Conservation (phyloP, 345 rosid genomes). For the Durio zibethinus region DNA sequence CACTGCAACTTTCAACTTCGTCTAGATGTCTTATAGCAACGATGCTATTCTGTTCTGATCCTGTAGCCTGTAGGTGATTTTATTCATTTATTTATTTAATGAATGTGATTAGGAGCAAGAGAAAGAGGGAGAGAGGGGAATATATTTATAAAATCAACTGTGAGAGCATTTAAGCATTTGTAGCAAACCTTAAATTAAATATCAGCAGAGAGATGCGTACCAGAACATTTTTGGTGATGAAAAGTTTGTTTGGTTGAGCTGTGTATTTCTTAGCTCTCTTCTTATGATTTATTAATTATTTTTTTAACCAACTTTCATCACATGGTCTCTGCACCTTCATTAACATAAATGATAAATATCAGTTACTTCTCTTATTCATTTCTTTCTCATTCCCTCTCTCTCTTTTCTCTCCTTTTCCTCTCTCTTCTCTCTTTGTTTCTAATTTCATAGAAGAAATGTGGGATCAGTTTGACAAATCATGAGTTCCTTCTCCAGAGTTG, state of each 20-base stretch:
- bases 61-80: background rate
- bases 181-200: constrained; percentile 9
- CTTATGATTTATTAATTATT: constrained; percentile 5
- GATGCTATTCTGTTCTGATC: constrained; percentile 44
- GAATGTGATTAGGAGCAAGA: constrained; percentile 21
- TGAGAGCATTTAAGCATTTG: constrained; percentile 19
- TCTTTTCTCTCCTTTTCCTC: background rate
- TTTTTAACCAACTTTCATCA: constrained; percentile 27
- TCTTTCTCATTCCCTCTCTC: background rate
- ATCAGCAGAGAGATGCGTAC: background rate
- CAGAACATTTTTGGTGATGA: constrained; percentile 27
- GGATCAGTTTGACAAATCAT: constrained; percentile 40
- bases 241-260: constrained; percentile 45
- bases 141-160: constrained; percentile 3
- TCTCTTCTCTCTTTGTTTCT: background rate
- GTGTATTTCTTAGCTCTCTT: constrained; percentile 29
- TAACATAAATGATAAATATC: constrained; percentile 34
- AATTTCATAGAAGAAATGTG: constrained; percentile 29
- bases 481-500: constrained; percentile 31
- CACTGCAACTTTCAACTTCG: constrained; percentile 35
- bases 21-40: constrained; percentile 54
- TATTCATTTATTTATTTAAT: constrained; percentile 13
- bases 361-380: constrained; percentile 14
- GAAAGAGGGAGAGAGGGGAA: background rate
- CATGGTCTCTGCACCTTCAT: constrained; percentile 37